Base-by-base conservation (phyloP, 148 eudicot genomes). In the Dianthus caryophyllus region DNA sequence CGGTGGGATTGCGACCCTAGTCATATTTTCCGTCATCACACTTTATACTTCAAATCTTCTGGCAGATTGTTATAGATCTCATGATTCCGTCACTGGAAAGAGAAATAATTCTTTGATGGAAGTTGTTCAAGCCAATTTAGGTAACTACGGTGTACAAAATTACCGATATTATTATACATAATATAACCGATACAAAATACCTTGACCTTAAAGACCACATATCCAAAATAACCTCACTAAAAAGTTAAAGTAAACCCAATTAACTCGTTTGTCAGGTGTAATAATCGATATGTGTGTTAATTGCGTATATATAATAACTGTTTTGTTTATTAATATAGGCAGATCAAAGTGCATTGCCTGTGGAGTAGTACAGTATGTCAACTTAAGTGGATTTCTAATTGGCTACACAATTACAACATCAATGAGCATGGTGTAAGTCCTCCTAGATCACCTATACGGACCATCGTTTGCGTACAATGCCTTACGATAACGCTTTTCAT, bases 401-500 rank as follows among this genome's bases (percentile, higher is more conserved):
- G 89, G 89, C 57, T 87, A 84, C 67, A 84, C 93, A 0, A 83
- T 85, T 50, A 84, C 89, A 10, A 81, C 96, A 9, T 77, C 96
- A 9, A 82, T 77, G 39, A 84, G 96, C 83, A 86, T 86, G 96
- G 87, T 76, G 91, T 87, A 87, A 72, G 91, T 48, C 38, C 48
- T 11, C 41, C 9, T 7, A 2, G 7, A 33, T 33, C 3, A 33
- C n/a, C 7, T 33, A 33, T 33, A 33, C n/a, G n/a, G n/a, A n/a
- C n/a, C n/a, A n/a, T n/a, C n/a, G n/a, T n/a, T n/a, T n/a, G n/a
- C n/a, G n/a, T n/a, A n/a, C n/a, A n/a, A n/a, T n/a, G n/a, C n/a
- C n/a, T n/a, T n/a, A n/a, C n/a, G n/a, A n/a, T n/a, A n/a, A n/a
- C n/a, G n/a, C n/a, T n/a, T n/a, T n/a, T n/a, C n/a, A n/a, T n/a